Evolutionary conservation across 352 stramenopile species (phyloP), one percentile per base, ranked within the genome.

Genomic region (Globisporangium parvum): DNA sequence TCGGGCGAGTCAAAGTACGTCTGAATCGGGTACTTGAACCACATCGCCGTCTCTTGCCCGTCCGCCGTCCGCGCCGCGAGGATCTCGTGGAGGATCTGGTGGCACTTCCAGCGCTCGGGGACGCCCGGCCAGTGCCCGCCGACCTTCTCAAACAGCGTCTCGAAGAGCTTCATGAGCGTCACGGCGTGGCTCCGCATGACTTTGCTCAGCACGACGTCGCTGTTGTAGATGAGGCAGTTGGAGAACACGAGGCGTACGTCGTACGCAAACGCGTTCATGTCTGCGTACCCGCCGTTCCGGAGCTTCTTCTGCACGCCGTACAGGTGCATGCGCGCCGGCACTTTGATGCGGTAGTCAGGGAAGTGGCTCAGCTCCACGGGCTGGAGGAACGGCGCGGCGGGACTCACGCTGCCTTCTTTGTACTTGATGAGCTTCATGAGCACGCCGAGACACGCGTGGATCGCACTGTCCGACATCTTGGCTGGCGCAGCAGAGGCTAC

Each of bases 171-270:
- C 71, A 93, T 88, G 21, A 94, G 71, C 28, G 79, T 92, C 31
- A 92, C 75, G 0, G 85, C 85, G 46, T 93, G 82, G 42, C 79
- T 90, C 37, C 85, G 78, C 67, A 94, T 94, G 26, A 91, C 68
- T 64, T 87, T 87, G 59, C 78, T 91, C 23, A 94, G 46, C 12
- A 92, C 69, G 35, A 92, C 82, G 51, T 94, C 85, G 50, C 80
- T 91, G 62, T 94, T 94, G 76, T 94, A 94, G 31, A 93, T 75
- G 44, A 94, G 68, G 28, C 85, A 94, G 60, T 94, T 94, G n/a
- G 85, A 88, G 51, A 94, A 94, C 51, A 94, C 85, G 21, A 90
- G 54, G 0, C 85, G 85, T 53, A 93, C 78, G 57, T 94, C 85
- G 47, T 75, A 61, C 11, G 82, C 85, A 69, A 92, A 94, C 14